Percentiles rank a stretch among this genome's conserved stretches.
Conservation (phyloP, 768 basidiomycete genomes). For the Rubroboletus pulcherrimus region DNA sequence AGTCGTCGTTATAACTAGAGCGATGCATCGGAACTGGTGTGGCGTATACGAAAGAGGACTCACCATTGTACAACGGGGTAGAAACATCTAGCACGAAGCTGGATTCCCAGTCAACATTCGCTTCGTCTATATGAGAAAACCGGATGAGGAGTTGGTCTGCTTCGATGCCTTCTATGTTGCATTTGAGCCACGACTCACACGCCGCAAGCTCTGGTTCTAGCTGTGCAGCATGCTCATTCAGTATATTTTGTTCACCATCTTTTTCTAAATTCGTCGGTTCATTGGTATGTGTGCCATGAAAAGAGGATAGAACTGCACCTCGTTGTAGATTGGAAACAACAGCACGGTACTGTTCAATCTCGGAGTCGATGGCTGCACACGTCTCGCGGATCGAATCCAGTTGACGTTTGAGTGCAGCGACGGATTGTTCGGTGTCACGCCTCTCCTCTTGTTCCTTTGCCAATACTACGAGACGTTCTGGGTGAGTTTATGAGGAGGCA, state of each 20-base stretch:
- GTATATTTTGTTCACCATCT: conserved; percentile 55
- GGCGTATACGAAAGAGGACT: conserved; percentile 9
- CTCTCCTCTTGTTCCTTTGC: conserved; percentile 70
- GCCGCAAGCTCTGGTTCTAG: conserved; percentile 52
- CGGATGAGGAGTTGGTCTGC: conserved; percentile 68
- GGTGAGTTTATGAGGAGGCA: background rate
- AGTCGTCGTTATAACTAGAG: conserved; percentile 72
- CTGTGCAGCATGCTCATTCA: conserved; percentile 50
- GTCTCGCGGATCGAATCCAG: conserved; percentile 61
- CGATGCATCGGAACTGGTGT: background rate
- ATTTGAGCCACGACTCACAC: conserved; percentile 56
- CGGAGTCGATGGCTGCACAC: conserved; percentile 53
- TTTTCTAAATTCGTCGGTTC: conserved; percentile 46
- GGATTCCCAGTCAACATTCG: conserved; percentile 59
- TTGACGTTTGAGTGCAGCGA: conserved; percentile 61
- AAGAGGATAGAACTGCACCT: conserved; percentile 41
- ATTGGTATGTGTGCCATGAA: background rate
- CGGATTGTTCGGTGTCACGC: conserved; percentile 62
- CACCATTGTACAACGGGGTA: conserved; percentile 61
- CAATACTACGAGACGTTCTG: conserved; percentile 40
- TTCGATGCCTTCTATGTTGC: conserved; percentile 75
- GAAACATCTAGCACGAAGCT: conserved; percentile 76
- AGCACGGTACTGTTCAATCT: conserved; percentile 71
- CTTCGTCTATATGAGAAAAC: conserved; percentile 62
- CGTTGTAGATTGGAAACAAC: conserved; percentile 57